These are phyloP conservation scores for Zygosaccharomyces sapae DNA, from an alignment of 1,139 yeast species.

Conservation along the genomic window DNA sequence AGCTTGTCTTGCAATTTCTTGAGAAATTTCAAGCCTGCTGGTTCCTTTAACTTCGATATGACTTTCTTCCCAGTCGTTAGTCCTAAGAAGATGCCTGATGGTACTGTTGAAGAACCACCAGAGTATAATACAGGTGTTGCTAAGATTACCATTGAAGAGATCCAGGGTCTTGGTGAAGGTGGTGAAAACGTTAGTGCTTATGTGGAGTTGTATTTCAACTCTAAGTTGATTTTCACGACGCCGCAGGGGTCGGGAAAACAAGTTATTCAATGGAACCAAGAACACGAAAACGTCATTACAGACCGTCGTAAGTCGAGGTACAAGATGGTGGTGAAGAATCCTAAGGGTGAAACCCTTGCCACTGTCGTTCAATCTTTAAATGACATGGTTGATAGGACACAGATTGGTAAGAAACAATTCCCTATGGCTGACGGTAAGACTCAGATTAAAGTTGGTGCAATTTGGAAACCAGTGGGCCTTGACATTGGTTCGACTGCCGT, in stretches of 20 bases:
- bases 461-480: conserved; percentile 84
- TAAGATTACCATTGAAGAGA: conserved; percentile 41
- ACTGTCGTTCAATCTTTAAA: conserved; percentile 61
- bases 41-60: conserved; percentile 64
- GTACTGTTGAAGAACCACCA: conserved; percentile 81
- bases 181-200: conserved; percentile 55
- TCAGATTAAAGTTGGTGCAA: conserved; percentile 61
- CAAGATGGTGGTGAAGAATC: conserved; percentile 61
- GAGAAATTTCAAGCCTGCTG: conserved; percentile 79
- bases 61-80: conserved; percentile 77
- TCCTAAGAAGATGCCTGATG: conserved; percentile 73
- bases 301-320: conserved; percentile 69
- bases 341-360: conserved; percentile 57
- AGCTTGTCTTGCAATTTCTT: conserved; percentile 55
- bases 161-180: conserved; percentile 28
- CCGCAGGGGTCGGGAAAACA: conserved; percentile 56
- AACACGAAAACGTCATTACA: conserved; percentile 66
- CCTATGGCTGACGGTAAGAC: conserved; percentile 63
- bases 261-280: conserved; percentile 63
- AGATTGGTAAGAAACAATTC: conserved; percentile 74
- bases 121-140: conserved; percentile 91
- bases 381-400: conserved; percentile 71
- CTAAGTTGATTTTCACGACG: conserved; percentile 56
- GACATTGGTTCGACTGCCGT: conserved; percentile 62
- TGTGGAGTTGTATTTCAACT: conserved; percentile 66